Conservation (phyloP, 306 rosid species). For the Cucurbita maxima region DNA sequence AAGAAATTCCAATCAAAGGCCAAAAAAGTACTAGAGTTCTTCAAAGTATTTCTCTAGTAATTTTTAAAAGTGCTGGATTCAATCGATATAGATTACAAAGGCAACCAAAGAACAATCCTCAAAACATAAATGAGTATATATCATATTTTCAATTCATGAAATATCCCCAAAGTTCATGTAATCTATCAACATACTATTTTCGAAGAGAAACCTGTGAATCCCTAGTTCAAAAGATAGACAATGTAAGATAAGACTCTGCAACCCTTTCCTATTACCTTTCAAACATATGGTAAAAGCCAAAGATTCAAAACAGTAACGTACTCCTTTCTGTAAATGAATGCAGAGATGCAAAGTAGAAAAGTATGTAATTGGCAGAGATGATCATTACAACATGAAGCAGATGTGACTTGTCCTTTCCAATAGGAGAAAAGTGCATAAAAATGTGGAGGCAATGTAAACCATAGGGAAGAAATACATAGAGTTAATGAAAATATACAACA, state of each 20-base stretch:
- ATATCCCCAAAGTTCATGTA: background rate
- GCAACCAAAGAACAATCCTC: background rate
- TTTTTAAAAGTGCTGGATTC: background rate
- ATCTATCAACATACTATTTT: background rate
- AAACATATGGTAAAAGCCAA: background rate
- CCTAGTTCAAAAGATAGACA: background rate
- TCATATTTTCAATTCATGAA: background rate
- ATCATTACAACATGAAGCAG: background rate
- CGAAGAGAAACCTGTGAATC: background rate
- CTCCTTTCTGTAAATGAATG: background rate
- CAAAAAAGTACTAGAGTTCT: background rate
- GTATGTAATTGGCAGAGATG: background rate
- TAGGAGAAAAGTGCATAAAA: background rate
- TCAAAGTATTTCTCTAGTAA: background rate
- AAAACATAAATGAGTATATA: background rate
- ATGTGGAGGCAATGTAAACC: background rate
- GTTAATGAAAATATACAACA: background rate
- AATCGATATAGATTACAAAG: background rate
- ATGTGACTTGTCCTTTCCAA: background rate
- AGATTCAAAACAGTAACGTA: background rate
- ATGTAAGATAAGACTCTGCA: background rate
- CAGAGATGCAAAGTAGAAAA: background rate
- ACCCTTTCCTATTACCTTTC: background rate
- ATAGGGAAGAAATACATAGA: background rate
- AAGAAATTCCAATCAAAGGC: background rate